phyloP scores from a whole-genome alignment of 768 basidiomycete genomes.

The Tylopilus cervinicoccineus region DNA sequence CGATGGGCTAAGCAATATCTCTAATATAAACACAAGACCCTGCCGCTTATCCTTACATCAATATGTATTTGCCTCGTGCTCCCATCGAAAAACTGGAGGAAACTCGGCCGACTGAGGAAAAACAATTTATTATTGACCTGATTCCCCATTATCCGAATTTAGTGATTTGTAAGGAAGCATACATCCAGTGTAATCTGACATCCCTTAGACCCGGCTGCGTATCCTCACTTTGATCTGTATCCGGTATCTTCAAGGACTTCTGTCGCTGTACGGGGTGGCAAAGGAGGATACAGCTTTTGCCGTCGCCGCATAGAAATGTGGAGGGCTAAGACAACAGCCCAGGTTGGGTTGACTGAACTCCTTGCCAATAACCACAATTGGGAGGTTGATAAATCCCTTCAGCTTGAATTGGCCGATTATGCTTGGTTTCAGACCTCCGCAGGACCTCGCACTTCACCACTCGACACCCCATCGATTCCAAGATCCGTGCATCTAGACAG shows the following conservation, averaged over 20 bases:
- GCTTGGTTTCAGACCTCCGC: slow-evolving; percentile 65
- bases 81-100: neutral
- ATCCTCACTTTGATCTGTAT: slow-evolving; percentile 23
- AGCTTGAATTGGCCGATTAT: slow-evolving; percentile 61
- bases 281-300: slow-evolving; percentile 4
- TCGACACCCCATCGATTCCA: slow-evolving; percentile 35
- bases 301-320: slow-evolving; percentile 13
- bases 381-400: slow-evolving; percentile 32
- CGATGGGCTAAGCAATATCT: neutral
- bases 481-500: slow-evolving; percentile 56
- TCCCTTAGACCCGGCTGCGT: slow-evolving; percentile 18
- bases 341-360: slow-evolving; percentile 19
- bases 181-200: slow-evolving; percentile 1
- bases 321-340: slow-evolving; percentile 18
- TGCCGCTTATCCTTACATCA: slow-evolving; percentile 37
- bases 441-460: slow-evolving; percentile 52
- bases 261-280: neutral
- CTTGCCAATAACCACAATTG: slow-evolving; percentile 16
- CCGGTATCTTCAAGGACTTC: slow-evolving; percentile 3
- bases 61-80: slow-evolving; percentile 33
- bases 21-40: slow-evolving; percentile 35
- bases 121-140: neutral
- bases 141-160: slow-evolving; percentile 33
- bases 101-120: neutral
- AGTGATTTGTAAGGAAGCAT: slow-evolving; percentile 31